Percentiles rank a stretch among this genome's conserved stretches.
phyloP scores from a whole-genome alignment of 306 rosid species.

The Morella rubra region DNA sequence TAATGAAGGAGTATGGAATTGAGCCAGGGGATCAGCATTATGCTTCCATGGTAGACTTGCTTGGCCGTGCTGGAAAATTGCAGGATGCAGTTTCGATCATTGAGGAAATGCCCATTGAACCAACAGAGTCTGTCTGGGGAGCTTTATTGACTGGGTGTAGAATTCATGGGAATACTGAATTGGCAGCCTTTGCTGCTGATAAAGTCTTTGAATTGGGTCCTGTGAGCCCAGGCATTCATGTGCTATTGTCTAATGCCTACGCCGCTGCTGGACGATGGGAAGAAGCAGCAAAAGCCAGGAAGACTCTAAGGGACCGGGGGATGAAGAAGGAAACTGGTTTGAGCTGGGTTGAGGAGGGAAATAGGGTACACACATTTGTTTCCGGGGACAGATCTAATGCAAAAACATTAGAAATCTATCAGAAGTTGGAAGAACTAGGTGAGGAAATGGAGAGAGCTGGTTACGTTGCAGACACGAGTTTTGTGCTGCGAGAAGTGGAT shows the following conservation, averaged over 20 bases:
- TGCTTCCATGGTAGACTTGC: slow-evolving; percentile 79
- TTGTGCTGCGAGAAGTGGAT: slow-evolving; percentile 65
- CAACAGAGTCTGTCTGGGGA: slow-evolving; percentile 82
- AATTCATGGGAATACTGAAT: slow-evolving; percentile 65
- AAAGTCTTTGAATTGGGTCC: slow-evolving; percentile 49
- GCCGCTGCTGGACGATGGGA: slow-evolving; percentile 86
- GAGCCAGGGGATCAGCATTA: slow-evolving; percentile 76
- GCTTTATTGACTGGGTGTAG: slow-evolving; percentile 85
- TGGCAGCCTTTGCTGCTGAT: slow-evolving; percentile 78
- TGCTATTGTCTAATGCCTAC: slow-evolving; percentile 74
- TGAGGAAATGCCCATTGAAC: slow-evolving; percentile 64
- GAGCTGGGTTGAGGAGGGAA: slow-evolving; percentile 93
- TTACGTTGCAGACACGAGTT: slow-evolving; percentile 86
- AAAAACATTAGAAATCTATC: slow-evolving; percentile 56
- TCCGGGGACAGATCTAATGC: slow-evolving; percentile 68
- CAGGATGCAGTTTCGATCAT: slow-evolving; percentile 62
- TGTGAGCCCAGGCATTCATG: slow-evolving; percentile 63
- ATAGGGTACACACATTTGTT: slow-evolving; percentile 71
- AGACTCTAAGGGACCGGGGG: slow-evolving; percentile 63
- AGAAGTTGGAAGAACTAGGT: slow-evolving; percentile 74
- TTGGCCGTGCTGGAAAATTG: slow-evolving; percentile 82
- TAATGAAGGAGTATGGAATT: slow-evolving; percentile 68
- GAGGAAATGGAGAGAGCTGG: slow-evolving; percentile 77
- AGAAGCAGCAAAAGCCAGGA: slow-evolving; percentile 82
- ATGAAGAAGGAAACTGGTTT: slow-evolving; percentile 81